Base-by-base conservation (phyloP, 2,329 filamentous ascomycete genomes). In the Chaetomium sp. region DNA sequence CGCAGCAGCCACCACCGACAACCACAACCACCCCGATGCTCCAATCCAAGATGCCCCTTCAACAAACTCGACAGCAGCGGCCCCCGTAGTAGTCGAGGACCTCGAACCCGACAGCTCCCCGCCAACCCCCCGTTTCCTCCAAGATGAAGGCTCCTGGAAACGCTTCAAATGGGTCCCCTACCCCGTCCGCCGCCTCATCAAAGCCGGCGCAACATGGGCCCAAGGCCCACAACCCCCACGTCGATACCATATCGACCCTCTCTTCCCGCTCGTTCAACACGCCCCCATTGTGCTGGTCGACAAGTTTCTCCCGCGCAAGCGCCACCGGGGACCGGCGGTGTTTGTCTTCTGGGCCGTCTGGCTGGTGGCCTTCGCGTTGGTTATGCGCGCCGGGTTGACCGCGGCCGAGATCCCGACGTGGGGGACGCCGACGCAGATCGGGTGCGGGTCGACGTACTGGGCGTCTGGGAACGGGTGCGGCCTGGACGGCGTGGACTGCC, bases 391-490 rank as follows among this genome's bases (percentile, higher is more conserved):
- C 57, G 86, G 86, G 52, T 78, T 81, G 4, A 64, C 75, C 44
- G 74, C 77, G 1, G 76, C 80, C 32, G 82, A 87, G 59, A 80
- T 92, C 53, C 78, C 78, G 11, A 84, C 80, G 48, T 88, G 86
- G 74, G 88, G 87, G 12, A 75, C 73, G 46, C 87, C 88, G 0
- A 76, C 79, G 53, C 76, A 79, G 52, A 81, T 92, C 44, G 75
- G 81, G 35, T 94, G 89, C 68, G 81, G 79, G 10, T 77, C 80
- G 53, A 79, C 84, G 11, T 89, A 88, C 66, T 94, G 88, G 87
- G 78, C 74, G 7, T 68, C 82, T 40, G 85, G 83, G 37, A 91
- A 91, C 65, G 74, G 73, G 10, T 94, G 89, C 68, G 88, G 88
- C 0, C 66, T 92, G 11, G 84, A 92, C 62, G 89, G 89, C 6